Evolutionary conservation across 305 asterid species (phyloP), one percentile per base, ranked within the genome.

Genomic region (Coffea humblotiana): DNA sequence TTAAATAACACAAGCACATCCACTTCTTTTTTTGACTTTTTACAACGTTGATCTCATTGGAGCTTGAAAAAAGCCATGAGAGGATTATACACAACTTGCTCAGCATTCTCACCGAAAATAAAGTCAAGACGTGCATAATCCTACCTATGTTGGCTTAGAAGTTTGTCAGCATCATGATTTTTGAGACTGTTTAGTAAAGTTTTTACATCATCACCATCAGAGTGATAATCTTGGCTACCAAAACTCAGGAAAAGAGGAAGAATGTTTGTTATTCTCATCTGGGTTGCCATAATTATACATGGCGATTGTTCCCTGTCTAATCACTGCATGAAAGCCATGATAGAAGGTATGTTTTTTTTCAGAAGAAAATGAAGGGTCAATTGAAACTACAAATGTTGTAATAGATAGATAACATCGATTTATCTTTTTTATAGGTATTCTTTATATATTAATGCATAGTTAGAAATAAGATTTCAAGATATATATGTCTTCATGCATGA

Each of bases 101-200:
- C 89, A 68, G 97, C 97, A 85, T 90, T 90, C 11, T 78, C 78
- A 16, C 84, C 96, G 61, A 78, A 74, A 64, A 89, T 91, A 80
- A 91, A 93, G 83, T 90, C 97, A 49, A 83, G 83, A 80, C 91
- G 96, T 48, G 96, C 93, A 81, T 93, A 93, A 23, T 91, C 84
- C 19, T 86, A 88, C 37, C 8, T 82, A 29, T 83, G 92, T 32
- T 77, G 86, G 78, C 80, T 73, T 9, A 79, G 89, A 32, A 93
- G 90, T 82, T 89, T 93, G 82, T 88, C 91, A 9, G 87, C 78
- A 32, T 91, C 87, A 11, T 89, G 97, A 25, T 51, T 79, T 12
- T 90, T 84, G 14, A 93, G 85, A 1, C 82, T 23, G 8, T 77
- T 47, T 35, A 90, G 51, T 71, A 93, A 76, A 49, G 71, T 88